phyloP scores from a whole-genome alignment of 306 rosid species.

The Notholithocarpus densiflorus region DNA sequence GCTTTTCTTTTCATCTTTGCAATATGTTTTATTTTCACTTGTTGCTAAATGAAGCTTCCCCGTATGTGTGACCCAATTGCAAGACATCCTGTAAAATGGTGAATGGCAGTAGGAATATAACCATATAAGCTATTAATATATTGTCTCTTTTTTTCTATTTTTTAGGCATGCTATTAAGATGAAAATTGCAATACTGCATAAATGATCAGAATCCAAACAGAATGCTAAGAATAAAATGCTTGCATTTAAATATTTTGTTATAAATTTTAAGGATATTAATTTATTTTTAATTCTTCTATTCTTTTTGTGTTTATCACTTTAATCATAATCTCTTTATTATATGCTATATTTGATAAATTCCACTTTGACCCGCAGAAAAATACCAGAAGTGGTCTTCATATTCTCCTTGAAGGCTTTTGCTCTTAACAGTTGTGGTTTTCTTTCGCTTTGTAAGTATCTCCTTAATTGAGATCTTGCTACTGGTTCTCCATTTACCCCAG shows the following conservation, averaged over 20 bases:
- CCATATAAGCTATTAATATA: background rate
- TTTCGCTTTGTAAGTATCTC: constrained; percentile 83
- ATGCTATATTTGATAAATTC: constrained; percentile 5
- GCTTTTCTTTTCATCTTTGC: too few relatives aligned
- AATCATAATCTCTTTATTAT: constrained; percentile 8
- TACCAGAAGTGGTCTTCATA: constrained; percentile 91
- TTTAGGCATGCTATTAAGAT: background rate
- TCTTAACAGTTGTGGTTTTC: constrained; percentile 89
- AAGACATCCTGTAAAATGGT: too few relatives aligned
- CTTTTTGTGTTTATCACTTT: background rate
- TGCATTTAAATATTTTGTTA: too few relatives aligned
- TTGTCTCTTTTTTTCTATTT: background rate
- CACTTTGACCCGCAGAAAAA: constrained; percentile 65
- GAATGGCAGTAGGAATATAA: background rate
- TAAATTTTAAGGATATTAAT: too few relatives aligned
- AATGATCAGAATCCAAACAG: too few relatives aligned
- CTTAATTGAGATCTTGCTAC: constrained; percentile 2
- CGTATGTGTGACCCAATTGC: too few relatives aligned
- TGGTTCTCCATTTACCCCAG: constrained; percentile 15
- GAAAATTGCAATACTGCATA: background rate
- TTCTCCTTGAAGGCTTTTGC: constrained; percentile 92
- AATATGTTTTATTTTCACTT: too few relatives aligned
- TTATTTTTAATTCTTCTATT: too few relatives aligned
- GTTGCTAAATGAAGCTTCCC: too few relatives aligned
- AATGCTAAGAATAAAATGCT: too few relatives aligned